These are phyloP conservation scores for Arxiozyma bovina DNA, from an alignment of 1,139 yeast species.

Conservation along the genomic window DNA sequence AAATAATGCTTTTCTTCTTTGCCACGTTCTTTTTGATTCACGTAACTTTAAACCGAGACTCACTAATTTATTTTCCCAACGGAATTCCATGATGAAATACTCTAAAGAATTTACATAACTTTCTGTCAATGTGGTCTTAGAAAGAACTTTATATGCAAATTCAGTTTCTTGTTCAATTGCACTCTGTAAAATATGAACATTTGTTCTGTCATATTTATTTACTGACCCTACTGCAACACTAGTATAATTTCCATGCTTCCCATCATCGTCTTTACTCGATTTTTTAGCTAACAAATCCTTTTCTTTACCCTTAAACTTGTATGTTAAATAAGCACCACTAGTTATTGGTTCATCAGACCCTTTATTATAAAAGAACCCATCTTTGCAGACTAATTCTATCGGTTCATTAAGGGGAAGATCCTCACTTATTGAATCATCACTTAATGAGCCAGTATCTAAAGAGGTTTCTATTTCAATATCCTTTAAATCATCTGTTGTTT, in stretches of 20 bases:
- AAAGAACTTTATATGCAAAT: slow-evolving; percentile 20
- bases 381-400: slow-evolving; percentile 27
- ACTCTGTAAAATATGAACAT: slow-evolving; percentile 24
- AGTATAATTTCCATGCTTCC: slow-evolving; percentile 9
- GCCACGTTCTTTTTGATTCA: slow-evolving; percentile 32
- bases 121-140: slow-evolving; percentile 27
- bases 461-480: neutral
- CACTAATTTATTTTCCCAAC: slow-evolving; percentile 30
- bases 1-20: slow-evolving; percentile 29
- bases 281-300: slow-evolving; percentile 22
- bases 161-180: slow-evolving; percentile 26
- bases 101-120: slow-evolving; percentile 29
- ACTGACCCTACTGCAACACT: slow-evolving; percentile 7
- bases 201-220: slow-evolving; percentile 24
- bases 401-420: slow-evolving; percentile 23
- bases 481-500: neutral
- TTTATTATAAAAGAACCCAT: slow-evolving; percentile 27
- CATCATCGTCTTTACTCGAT: neutral
- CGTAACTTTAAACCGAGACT: slow-evolving; percentile 27
- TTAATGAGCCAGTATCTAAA: slow-evolving; percentile 10
- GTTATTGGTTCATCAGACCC: slow-evolving; percentile 24
- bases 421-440: slow-evolving; percentile 1
- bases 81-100: slow-evolving; percentile 30
- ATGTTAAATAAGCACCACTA: slow-evolving; percentile 25
- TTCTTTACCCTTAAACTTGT: slow-evolving; percentile 26